Percentiles rank a stretch among this genome's conserved stretches.
Conservation (phyloP, 495 filamentous ascomycete genomes). For the Penicillium roqueforti region DNA sequence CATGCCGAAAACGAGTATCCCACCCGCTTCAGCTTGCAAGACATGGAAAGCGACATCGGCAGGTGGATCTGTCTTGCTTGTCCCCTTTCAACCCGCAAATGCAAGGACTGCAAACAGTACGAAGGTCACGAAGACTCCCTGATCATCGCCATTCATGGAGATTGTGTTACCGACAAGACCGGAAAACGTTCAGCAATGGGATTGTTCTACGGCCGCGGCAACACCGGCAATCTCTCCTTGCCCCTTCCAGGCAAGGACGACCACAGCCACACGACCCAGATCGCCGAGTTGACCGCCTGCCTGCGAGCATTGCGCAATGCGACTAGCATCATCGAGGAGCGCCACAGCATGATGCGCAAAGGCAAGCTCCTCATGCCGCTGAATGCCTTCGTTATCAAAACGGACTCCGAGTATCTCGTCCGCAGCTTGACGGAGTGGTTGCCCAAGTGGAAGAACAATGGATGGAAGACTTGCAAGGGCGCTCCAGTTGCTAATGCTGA, state of each 20-base stretch:
- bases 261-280: constrained; percentile 14
- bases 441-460: constrained; percentile 36
- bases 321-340: not conserved
- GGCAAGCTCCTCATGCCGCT: constrained; percentile 2
- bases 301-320: constrained; percentile 9
- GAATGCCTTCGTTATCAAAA: constrained; percentile 39
- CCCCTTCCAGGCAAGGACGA: constrained; percentile 2
- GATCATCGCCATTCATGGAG: constrained; percentile 13
- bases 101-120: constrained; percentile 10
- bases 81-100: constrained; percentile 4
- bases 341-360: not conserved
- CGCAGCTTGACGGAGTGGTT: constrained; percentile 38
- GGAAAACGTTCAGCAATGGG: constrained; percentile 3
- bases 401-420: constrained; percentile 44
- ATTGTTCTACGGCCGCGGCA: constrained; percentile 14
- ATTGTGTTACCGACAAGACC: not conserved
- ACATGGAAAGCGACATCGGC: constrained; percentile 13
- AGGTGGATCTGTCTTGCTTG: constrained; percentile 13
- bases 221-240: constrained; percentile 2
- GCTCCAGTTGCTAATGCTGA: constrained; percentile 13
- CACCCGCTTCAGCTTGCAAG: not conserved
- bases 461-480: constrained; percentile 25
- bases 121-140: constrained; percentile 13
- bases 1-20: not conserved
- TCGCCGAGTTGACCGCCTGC: constrained; percentile 17